phyloP scores from a whole-genome alignment of 129 eudicot species.

The Tagetes erecta region DNA sequence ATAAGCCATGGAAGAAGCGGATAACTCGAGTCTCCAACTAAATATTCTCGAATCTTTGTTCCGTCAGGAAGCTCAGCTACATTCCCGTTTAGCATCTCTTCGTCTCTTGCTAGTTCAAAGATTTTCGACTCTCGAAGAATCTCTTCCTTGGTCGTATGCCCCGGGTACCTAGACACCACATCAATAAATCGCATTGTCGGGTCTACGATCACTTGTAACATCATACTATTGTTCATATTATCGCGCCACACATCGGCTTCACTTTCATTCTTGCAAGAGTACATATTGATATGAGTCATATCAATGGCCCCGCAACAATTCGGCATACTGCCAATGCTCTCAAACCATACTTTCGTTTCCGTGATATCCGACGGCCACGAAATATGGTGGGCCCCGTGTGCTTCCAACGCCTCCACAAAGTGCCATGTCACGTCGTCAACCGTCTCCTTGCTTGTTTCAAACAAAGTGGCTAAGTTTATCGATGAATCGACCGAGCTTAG shows the following conservation, averaged over 20 bases:
- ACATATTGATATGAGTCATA: constrained; percentile 54
- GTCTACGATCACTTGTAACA: constrained; percentile 61
- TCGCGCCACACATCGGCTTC: constrained; percentile 46
- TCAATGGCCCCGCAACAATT: constrained; percentile 75
- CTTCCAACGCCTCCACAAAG: constrained; percentile 58
- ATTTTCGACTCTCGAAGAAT: constrained; percentile 48
- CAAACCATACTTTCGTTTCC: constrained; percentile 42
- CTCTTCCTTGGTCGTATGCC: constrained; percentile 38
- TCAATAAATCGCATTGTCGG: constrained; percentile 56
- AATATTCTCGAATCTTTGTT: constrained; percentile 48
- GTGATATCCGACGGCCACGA: constrained; percentile 39
- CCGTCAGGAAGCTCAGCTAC: constrained; percentile 34
- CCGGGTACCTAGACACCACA: constrained; percentile 59
- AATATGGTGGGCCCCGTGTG: constrained; percentile 38
- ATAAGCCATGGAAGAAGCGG: constrained; percentile 65
- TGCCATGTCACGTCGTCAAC: constrained; percentile 63
- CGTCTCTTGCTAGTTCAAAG: constrained; percentile 40
- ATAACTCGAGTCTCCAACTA: constrained; percentile 59
- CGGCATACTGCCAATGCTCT: constrained; percentile 53
- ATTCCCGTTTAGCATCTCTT: constrained; percentile 43
- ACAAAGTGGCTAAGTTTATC: constrained; percentile 42
- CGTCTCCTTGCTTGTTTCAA: constrained; percentile 46
- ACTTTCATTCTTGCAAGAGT: constrained; percentile 24
- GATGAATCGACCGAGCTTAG: constrained; percentile 53
- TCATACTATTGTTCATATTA: constrained; percentile 50